Conservation (phyloP, 345 rosid species). For the Bruguiera sexangula region DNA sequence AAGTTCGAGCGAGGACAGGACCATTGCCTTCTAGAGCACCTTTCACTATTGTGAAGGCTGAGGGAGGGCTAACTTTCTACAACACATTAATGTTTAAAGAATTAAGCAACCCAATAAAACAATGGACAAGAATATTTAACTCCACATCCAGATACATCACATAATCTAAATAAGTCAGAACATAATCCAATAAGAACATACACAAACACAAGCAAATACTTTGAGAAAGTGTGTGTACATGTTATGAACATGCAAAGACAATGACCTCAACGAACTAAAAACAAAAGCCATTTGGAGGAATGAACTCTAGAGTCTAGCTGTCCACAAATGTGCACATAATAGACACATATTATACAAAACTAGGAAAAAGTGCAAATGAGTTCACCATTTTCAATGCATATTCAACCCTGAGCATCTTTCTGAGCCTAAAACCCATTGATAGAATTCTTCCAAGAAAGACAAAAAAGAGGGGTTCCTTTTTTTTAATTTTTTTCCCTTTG, state of each 20-base stretch:
- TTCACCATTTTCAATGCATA: no score
- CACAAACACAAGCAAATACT: neutral
- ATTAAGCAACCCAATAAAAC: no score
- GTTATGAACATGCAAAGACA: neutral
- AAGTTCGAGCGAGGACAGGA: constrained; percentile 62
- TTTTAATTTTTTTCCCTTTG: no score
- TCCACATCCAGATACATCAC: neutral
- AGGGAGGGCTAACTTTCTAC: constrained; percentile 85
- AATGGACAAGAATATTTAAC: neutral
- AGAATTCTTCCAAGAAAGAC: no score
- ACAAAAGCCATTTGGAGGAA: no score
- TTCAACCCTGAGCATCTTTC: no score
- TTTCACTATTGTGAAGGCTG: constrained; percentile 57
- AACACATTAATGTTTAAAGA: neutral
- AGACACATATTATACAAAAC: no score
- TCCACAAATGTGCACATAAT: no score
- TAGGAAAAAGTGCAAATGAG: no score
- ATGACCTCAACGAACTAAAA: neutral
- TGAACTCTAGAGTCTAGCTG: no score
- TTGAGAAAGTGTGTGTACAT: neutral
- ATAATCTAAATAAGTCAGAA: neutral
- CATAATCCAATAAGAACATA: neutral
- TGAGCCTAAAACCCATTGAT: no score
- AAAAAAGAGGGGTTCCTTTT: no score
- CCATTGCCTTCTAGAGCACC: constrained; percentile 67